Conservation (phyloP, 352 stramenopile species). For the Phytophthora pini region DNA sequence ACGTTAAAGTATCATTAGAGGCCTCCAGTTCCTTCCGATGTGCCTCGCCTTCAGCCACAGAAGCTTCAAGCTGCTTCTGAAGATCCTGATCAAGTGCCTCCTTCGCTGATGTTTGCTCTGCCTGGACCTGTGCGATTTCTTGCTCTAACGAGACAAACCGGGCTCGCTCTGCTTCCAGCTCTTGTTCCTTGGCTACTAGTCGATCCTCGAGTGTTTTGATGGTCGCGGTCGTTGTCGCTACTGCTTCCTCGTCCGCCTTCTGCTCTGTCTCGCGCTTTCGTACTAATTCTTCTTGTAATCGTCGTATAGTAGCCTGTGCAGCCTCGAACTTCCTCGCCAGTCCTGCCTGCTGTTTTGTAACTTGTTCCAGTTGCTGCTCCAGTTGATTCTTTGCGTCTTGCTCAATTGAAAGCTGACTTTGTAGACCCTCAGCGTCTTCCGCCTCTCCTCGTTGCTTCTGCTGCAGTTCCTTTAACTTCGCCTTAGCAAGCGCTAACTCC, state of each 20-base stretch:
- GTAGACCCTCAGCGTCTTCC: slow-evolving; percentile 21
- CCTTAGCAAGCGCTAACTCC: slow-evolving; percentile 30
- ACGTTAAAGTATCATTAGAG: slow-evolving; percentile 22
- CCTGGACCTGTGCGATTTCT: slow-evolving; percentile 31
- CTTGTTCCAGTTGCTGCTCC: slow-evolving; percentile 32
- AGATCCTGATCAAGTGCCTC: slow-evolving; percentile 31
- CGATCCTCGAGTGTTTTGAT: slow-evolving; percentile 29
- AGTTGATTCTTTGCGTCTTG: slow-evolving; percentile 22
- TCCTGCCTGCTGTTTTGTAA: slow-evolving; percentile 26
- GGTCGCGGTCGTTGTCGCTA: slow-evolving; percentile 19
- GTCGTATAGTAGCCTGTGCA: slow-evolving; percentile 29
- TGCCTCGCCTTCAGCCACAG: slow-evolving; percentile 20
- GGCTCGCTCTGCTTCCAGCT: slow-evolving; percentile 27
- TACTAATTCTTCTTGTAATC: slow-evolving; percentile 44
- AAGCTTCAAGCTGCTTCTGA: slow-evolving; percentile 24
- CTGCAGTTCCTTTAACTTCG: slow-evolving; percentile 34
- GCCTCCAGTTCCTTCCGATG: slow-evolving; percentile 24
- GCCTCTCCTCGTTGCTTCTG: slow-evolving; percentile 21
- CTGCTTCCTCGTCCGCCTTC: slow-evolving; percentile 31
- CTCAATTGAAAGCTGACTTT: slow-evolving; percentile 33
- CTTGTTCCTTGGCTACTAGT: slow-evolving; percentile 32
- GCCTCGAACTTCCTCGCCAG: slow-evolving; percentile 40
- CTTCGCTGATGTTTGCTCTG: slow-evolving; percentile 20
- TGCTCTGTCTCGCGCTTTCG: slow-evolving; percentile 28
- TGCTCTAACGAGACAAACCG: slow-evolving; percentile 29